Conservation (phyloP, 495 filamentous ascomycete genomes). For the Aspergillus ellipticus region DNA sequence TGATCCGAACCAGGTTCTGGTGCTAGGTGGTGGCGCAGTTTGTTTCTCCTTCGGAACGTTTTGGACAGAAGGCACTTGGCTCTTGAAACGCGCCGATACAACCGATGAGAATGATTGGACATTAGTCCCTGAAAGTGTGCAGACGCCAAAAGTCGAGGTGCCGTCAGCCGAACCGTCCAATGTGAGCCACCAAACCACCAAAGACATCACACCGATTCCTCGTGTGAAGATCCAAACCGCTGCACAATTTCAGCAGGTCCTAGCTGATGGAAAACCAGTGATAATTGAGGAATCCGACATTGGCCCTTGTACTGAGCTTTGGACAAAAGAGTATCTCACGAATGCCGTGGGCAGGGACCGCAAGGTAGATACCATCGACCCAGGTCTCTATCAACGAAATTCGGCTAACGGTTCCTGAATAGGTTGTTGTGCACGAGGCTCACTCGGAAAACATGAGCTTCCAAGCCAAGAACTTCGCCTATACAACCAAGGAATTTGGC, state of each 20-base stretch:
- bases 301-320: constrained; percentile 61
- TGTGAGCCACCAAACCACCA: constrained; percentile 1
- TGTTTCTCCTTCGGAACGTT: constrained; percentile 86
- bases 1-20: constrained; percentile 42
- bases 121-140: constrained; percentile 12
- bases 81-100: constrained; percentile 26
- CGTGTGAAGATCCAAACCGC: constrained; percentile 45
- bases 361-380: constrained; percentile 44
- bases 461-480: constrained; percentile 75
- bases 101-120: constrained; percentile 21
- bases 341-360: constrained; percentile 60
- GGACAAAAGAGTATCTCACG: constrained; percentile 68
- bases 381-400: constrained; percentile 16
- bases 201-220: constrained; percentile 32
- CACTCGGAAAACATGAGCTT: constrained; percentile 69
- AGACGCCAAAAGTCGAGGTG: constrained; percentile 7
- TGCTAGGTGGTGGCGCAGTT: constrained; percentile 78
- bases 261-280: constrained; percentile 57
- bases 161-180: constrained; percentile 1
- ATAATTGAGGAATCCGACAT: constrained; percentile 63
- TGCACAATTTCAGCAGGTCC: constrained; percentile 55
- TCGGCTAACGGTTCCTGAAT: constrained; percentile 12
- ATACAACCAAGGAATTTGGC: constrained; percentile 63
- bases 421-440: constrained; percentile 71
- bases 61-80: constrained; percentile 62